Conservation (phyloP, 805 yeast genomes). For the Sugiyamaella mastotermitis region DNA sequence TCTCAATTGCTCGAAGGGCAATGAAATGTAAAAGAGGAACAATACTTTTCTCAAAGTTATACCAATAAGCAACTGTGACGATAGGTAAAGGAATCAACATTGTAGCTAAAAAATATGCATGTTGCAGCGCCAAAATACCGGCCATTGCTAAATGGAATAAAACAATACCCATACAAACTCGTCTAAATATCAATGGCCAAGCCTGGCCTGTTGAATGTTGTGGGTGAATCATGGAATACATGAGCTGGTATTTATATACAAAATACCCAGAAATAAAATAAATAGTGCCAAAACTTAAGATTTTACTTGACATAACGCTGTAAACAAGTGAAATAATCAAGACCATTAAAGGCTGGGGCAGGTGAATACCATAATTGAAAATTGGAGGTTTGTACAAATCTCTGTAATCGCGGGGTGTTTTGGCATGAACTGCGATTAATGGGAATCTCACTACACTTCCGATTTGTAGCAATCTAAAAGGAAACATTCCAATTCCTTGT, state of each 20-base stretch:
- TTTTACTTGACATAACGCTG: constrained; percentile 84
- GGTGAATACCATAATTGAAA: constrained; percentile 82
- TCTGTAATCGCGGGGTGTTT: constrained; percentile 77
- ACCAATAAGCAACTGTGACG: constrained; percentile 55
- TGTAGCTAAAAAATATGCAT: constrained; percentile 70
- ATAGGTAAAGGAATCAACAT: constrained; percentile 72
- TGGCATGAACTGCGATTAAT: constrained; percentile 54
- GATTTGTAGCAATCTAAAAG: constrained; percentile 73
- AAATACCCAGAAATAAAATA: constrained; percentile 82
- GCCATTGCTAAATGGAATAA: constrained; percentile 90
- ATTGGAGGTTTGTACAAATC: constrained; percentile 80
- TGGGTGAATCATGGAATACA: constrained; percentile 88
- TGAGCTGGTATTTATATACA: constrained; percentile 84
- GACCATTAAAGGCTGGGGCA: constrained; percentile 87
- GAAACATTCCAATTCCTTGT: constrained; percentile 84
- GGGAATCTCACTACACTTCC: constrained; percentile 77
- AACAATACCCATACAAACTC: constrained; percentile 73
- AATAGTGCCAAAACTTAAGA: constrained; percentile 73
- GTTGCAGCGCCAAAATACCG: constrained; percentile 77
- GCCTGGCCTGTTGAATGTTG: constrained; percentile 96
- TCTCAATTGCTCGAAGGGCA: constrained; percentile 73
- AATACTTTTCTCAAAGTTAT: constrained; percentile 77
- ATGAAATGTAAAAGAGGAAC: constrained; percentile 78
- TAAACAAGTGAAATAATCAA: constrained; percentile 80
- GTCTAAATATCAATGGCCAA: constrained; percentile 84